A percentile compares a stretch with the other conserved stretches of the same genome.
Evolutionary conservation across 1,284 basidiomycete genomes (phyloP).

Genomic region (Leucoagaricus sp.): DNA sequence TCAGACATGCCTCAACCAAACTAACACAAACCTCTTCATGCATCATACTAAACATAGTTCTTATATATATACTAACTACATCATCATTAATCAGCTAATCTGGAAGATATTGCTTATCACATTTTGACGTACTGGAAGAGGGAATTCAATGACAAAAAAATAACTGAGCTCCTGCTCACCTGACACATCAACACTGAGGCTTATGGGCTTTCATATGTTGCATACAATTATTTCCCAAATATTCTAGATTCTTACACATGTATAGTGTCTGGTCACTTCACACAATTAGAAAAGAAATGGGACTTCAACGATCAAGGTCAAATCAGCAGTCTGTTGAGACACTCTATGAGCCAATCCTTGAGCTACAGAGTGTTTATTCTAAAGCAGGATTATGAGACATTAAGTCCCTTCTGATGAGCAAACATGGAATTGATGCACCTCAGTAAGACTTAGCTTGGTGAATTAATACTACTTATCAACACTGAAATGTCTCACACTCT

Average conservation of each 20-base stretch:
- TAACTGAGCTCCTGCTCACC: conserved; percentile 15
- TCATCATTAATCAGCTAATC: conserved; percentile 14
- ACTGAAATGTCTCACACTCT: conserved; percentile 1
- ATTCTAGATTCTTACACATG: background rate
- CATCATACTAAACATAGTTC: too few relatives aligned
- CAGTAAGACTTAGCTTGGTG: conserved; percentile 21
- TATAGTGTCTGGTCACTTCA: conserved; percentile 7
- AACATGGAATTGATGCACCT: too few relatives aligned
- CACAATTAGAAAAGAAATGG: conserved; percentile 1
- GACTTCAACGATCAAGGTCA: conserved; percentile 9
- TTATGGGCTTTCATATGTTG: conserved; percentile 16
- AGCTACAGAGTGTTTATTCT: too few relatives aligned
- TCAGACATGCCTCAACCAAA: too few relatives aligned
- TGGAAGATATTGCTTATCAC: conserved; percentile 14
- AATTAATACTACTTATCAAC: conserved; percentile 20
- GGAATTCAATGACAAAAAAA: conserved; percentile 21
- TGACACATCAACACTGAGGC: conserved; percentile 17
- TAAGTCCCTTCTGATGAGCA: too few relatives aligned
- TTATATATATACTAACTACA: too few relatives aligned
- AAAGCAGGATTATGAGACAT: too few relatives aligned
- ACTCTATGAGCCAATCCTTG: conserved; percentile 19
- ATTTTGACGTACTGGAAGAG: conserved; percentile 22
- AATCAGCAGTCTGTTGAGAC: conserved; percentile 15
- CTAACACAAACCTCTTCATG: too few relatives aligned
- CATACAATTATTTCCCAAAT: background rate